Evolutionary conservation across 352 stramenopile species (phyloP).

Genomic region (Phytophthora fragariae): DNA sequence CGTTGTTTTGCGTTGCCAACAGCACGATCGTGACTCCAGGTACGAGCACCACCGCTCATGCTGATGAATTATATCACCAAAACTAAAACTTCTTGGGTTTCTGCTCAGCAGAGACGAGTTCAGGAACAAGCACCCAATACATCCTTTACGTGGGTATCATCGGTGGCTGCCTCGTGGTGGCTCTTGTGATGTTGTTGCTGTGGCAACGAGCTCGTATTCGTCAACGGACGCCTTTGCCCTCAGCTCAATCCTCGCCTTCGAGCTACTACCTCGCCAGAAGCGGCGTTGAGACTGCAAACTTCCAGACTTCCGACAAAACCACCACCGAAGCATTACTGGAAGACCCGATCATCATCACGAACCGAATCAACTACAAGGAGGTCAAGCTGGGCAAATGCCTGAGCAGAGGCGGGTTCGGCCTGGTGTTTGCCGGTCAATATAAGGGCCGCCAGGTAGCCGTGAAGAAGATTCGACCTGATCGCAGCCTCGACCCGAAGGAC

Average conservation of each 20-base stretch:
- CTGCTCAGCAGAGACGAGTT: conserved; percentile 10
- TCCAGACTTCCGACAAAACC: conserved; percentile 35
- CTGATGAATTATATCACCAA: not conserved
- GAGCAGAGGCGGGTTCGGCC: conserved; percentile 51
- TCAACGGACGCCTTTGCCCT: conserved; percentile 3
- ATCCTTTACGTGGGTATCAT: conserved; percentile 30
- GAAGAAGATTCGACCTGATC: conserved; percentile 52
- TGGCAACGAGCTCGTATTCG: conserved; percentile 25
- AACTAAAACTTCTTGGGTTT: conserved; percentile 6
- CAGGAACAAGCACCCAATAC: conserved; percentile 10
- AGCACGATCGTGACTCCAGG: conserved; percentile 8
- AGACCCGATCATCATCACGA: conserved; percentile 54
- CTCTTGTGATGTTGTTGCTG: conserved; percentile 32
- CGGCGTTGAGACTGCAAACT: conserved; percentile 32
- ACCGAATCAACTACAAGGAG: conserved; percentile 54
- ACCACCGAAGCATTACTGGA: conserved; percentile 40
- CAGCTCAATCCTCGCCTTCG: conserved; percentile 27
- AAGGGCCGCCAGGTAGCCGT: conserved; percentile 45
- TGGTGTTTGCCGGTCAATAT: conserved; percentile 53
- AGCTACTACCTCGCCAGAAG: conserved; percentile 37
- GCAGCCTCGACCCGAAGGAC: conserved; percentile 37
- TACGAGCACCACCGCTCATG: not conserved
- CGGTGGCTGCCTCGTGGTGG: conserved; percentile 32
- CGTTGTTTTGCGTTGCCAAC: conserved; percentile 41
- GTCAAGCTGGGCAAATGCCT: conserved; percentile 50